Evolutionary conservation across 352 stramenopile genomes (phyloP).

Genomic region (Globisporangium barbulae): DNA sequence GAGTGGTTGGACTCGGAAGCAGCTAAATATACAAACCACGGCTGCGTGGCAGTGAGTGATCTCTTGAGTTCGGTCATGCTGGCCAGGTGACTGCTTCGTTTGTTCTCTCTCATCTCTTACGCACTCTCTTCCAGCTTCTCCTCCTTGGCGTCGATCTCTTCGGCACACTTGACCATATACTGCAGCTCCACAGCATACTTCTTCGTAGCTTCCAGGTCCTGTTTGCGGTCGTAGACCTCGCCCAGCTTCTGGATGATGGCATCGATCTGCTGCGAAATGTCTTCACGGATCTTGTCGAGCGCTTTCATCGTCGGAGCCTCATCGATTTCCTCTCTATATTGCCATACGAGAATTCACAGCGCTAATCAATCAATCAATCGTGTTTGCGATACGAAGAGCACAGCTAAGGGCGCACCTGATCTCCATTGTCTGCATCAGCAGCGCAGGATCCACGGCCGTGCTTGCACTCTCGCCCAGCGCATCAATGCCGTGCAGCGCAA

Average conservation of each 20-base stretch:
- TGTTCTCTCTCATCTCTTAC: no score
- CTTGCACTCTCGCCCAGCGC: slow-evolving; percentile 71
- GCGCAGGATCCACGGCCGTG: slow-evolving; percentile 65
- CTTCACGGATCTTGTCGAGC: slow-evolving; percentile 54
- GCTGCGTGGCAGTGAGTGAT: no score
- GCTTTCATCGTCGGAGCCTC: slow-evolving; percentile 42
- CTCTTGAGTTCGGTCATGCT: no score
- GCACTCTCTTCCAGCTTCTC: slow-evolving; percentile 55
- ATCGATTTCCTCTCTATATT: slow-evolving; percentile 67
- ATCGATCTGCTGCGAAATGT: slow-evolving; percentile 70
- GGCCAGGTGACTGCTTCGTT: no score
- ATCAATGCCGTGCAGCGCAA: slow-evolving; percentile 80
- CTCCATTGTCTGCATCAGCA: slow-evolving; percentile 87
- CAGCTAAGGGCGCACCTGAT: slow-evolving; percentile 39
- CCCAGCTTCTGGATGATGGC: slow-evolving; percentile 67
- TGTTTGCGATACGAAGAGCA: background rate
- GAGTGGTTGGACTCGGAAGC: no score
- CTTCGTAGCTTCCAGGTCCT: slow-evolving; percentile 76
- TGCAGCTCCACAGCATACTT: slow-evolving; percentile 73
- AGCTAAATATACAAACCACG: no score
- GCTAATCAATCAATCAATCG: background rate
- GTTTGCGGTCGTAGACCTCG: slow-evolving; percentile 68
- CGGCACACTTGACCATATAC: slow-evolving; percentile 85
- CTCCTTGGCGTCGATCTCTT: slow-evolving; percentile 75
- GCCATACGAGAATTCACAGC: background rate